These are phyloP conservation scores for Sporothrix protearum DNA, from an alignment of 2,329 filamentous ascomycete species.

Conservation along the genomic window DNA sequence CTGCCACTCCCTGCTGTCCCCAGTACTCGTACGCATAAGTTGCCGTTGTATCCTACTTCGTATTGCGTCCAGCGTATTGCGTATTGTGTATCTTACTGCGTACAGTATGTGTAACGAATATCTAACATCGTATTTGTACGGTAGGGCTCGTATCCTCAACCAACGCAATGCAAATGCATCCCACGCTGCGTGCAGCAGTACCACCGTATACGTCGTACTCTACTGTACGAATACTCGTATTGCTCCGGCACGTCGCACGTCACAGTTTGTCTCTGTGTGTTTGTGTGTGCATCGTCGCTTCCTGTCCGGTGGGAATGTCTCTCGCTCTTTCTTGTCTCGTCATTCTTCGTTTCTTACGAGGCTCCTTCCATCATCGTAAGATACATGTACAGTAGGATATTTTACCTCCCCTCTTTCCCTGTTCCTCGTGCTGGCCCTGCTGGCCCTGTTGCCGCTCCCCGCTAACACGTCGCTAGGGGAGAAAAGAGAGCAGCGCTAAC, in stretches of 20 bases:
- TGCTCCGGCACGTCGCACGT: neutral
- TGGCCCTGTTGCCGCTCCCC: neutral
- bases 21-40: too few relatives aligned
- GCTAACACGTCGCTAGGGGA: neutral
- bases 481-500: constrained; percentile 6
- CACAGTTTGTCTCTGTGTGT: neutral
- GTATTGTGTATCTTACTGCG: too few relatives aligned
- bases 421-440: constrained; percentile 3
- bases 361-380: too few relatives aligned
- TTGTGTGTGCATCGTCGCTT: neutral
- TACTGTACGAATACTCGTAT: too few relatives aligned
- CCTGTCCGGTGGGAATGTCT: neutral
- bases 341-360: neutral
- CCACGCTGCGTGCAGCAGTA: neutral
- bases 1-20: neutral
- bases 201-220: too few relatives aligned
- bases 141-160: neutral
- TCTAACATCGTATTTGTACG: neutral
- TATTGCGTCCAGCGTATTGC: too few relatives aligned
- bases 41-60: neutral
- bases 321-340: neutral
- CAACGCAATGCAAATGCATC: neutral
- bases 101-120: too few relatives aligned
- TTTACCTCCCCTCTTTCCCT: neutral
- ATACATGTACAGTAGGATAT: too few relatives aligned